Evolutionary conservation across 371 early-diverging fungal species (phyloP).

Genomic region (Haplosporangium sp.): DNA sequence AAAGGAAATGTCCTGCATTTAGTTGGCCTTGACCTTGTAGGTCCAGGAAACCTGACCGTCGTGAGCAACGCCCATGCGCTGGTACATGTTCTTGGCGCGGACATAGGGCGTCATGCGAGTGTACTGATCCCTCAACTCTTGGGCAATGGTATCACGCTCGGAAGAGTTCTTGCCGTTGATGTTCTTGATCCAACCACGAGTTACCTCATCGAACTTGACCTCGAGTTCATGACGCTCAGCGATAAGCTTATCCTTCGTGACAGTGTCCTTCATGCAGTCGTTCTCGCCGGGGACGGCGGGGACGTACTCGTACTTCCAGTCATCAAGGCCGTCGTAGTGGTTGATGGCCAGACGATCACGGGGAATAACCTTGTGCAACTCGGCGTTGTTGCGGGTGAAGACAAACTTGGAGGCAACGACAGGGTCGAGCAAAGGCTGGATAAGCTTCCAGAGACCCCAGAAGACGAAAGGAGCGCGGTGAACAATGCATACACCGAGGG

Average conservation of each 20-base stretch:
- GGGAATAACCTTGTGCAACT: constrained; percentile 60
- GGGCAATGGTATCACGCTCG: constrained; percentile 47
- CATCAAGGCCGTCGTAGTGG: constrained; percentile 55
- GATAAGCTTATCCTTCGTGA: constrained; percentile 40
- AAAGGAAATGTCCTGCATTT: constrained; percentile 13
- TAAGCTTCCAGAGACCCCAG: constrained; percentile 84
- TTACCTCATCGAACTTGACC: constrained; percentile 29
- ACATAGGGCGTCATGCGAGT: constrained; percentile 54
- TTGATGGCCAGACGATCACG: constrained; percentile 52
- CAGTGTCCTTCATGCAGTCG: constrained; percentile 34
- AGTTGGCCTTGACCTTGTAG: constrained; percentile 52
- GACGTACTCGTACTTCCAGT: constrained; percentile 52
- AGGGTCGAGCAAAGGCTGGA: constrained; percentile 88
- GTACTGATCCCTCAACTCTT: constrained; percentile 45
- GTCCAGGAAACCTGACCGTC: constrained; percentile 52
- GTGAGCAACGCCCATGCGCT: constrained; percentile 53
- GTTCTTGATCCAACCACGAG: constrained; percentile 50
- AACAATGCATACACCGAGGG: constrained; percentile 83
- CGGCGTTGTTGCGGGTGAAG: constrained; percentile 76
- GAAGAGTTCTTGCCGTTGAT: constrained; percentile 43
- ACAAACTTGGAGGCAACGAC: constrained; percentile 89
- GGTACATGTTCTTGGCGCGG: constrained; percentile 55
- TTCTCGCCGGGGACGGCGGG: constrained; percentile 37
- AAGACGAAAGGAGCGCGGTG: constrained; percentile 92
- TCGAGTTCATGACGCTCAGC: constrained; percentile 38